Base-by-base conservation (phyloP, 768 basidiomycete species). In the Cystobasidium onofrii region DNA sequence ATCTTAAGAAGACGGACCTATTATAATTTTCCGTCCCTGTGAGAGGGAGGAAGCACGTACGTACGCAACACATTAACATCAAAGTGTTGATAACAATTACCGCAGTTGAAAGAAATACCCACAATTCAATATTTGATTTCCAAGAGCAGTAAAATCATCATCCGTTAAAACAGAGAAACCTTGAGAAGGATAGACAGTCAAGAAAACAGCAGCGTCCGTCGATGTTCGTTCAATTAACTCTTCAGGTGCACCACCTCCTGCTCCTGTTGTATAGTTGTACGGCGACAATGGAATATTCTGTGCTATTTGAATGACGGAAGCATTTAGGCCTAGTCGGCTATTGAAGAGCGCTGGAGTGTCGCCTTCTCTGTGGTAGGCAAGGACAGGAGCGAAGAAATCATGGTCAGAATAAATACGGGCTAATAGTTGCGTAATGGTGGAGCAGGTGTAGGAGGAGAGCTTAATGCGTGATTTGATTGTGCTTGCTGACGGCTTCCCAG, bases 201-300 rank as follows among this genome's bases (percentile, higher is more conserved):
- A 64, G 73, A 78, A 79, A 54, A 80, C 76, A 61, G 73, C 77
- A 6, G 79, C 79, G 62, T 78, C 77, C 27, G 78, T 78, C 1
- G 43, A n/a, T 18, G 75, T 77, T 34, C 60, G 43, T 39, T 79
- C 78, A 52, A 79, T 78, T 10, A 66, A 57, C 74, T 78, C 61
- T 25, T 76, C 78, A 0, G 77, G 78, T 10, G 76, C 79, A 31
- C 73, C 46, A 50, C 79, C 79, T 9, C 79, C 79, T 10, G 77
- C 77, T 44, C 79, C 79, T 34, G 75, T 75, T n/a, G 64, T 63
- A 29, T 55, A 79, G 76, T 79, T 73, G 77, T 76, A 79, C 1
- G 69, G 46, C 4, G 76, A 76, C 10, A 78, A 39, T 4, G 79
- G 79, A n/a, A 79, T 79, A 31, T 55, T 50, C 74, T 79, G 79